These are phyloP conservation scores for Didymella lethalis DNA, from an alignment of 2,329 filamentous ascomycete species.

Conservation along the genomic window DNA sequence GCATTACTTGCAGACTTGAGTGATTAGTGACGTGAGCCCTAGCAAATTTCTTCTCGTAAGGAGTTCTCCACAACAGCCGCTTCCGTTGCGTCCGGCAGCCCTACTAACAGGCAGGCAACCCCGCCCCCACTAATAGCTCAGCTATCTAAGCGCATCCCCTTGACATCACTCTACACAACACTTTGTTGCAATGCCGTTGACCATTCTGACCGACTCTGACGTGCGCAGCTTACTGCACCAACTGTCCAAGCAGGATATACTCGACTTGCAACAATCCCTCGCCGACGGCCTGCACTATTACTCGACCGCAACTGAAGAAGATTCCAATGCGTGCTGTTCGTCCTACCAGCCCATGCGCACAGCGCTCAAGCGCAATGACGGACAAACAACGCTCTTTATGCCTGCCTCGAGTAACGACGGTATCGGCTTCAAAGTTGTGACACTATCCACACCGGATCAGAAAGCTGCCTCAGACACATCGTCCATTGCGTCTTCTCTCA, in stretches of 20 bases:
- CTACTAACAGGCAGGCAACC: slow-evolving; percentile 10
- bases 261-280: slow-evolving; percentile 64
- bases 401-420: slow-evolving; percentile 67
- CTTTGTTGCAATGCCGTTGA: slow-evolving; percentile 62
- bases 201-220: slow-evolving; percentile 65
- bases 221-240: slow-evolving; percentile 64
- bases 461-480: slow-evolving; percentile 34
- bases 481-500: slow-evolving; percentile 46
- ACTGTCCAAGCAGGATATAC: slow-evolving; percentile 64
- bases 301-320: slow-evolving; percentile 67
- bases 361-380: slow-evolving; percentile 66
- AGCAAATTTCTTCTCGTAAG: neutral
- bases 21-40: slow-evolving; percentile 32
- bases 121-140: slow-evolving; percentile 10
- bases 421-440: slow-evolving; percentile 72
- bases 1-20: slow-evolving; percentile 29
- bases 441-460: slow-evolving; percentile 54
- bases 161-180: slow-evolving; percentile 15
- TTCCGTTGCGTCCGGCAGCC: neutral
- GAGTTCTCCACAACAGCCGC: neutral
- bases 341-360: slow-evolving; percentile 69
- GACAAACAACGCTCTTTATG: slow-evolving; percentile 71
- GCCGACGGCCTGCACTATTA: slow-evolving; percentile 70
- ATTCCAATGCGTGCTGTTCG: slow-evolving; percentile 63
- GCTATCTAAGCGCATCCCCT: slow-evolving; percentile 7